Percentiles rank a stretch among this genome's conserved stretches.
phyloP scores from a whole-genome alignment of 1,139 yeast species.

The Pichia sorboxylosa region DNA sequence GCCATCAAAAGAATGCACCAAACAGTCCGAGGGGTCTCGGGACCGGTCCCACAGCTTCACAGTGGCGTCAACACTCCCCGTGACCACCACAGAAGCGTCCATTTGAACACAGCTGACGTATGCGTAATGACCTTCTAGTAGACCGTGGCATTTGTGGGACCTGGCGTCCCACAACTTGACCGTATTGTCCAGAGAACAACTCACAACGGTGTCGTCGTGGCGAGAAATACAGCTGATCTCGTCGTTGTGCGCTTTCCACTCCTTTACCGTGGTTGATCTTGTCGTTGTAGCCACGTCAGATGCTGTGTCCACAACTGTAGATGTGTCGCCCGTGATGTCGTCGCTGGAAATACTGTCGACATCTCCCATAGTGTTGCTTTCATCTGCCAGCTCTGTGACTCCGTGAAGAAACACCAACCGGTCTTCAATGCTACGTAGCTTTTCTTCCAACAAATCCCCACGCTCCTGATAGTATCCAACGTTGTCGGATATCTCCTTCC shows the following conservation, averaged over 20 bases:
- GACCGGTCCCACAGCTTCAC: conserved; percentile 45
- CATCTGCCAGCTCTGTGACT: conserved; percentile 14
- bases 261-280: conserved; percentile 5
- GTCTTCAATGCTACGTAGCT: conserved; percentile 31
- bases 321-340: conserved; percentile 1
- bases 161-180: conserved; percentile 78
- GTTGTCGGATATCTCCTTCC: conserved; percentile 43
- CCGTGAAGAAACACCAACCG: conserved; percentile 27
- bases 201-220: conserved; percentile 59
- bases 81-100: conserved; percentile 39
- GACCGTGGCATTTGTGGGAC: conserved; percentile 37
- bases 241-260: conserved; percentile 34
- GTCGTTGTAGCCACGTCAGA: conserved; percentile 1
- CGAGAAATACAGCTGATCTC: conserved; percentile 43
- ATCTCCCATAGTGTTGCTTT: conserved; percentile 2
- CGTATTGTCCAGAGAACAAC: conserved; percentile 72
- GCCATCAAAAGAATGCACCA: conserved; percentile 41
- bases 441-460: conserved; percentile 40
- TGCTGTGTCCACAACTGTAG: conserved; percentile 1
- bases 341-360: conserved; percentile 11
- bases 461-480: conserved; percentile 49
- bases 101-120: conserved; percentile 48
- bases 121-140: conserved; percentile 43
- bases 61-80: conserved; percentile 56
- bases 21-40: conserved; percentile 13